Evolutionary conservation across 805 yeast genomes (phyloP).

Genomic region (Candida andamanensis): DNA sequence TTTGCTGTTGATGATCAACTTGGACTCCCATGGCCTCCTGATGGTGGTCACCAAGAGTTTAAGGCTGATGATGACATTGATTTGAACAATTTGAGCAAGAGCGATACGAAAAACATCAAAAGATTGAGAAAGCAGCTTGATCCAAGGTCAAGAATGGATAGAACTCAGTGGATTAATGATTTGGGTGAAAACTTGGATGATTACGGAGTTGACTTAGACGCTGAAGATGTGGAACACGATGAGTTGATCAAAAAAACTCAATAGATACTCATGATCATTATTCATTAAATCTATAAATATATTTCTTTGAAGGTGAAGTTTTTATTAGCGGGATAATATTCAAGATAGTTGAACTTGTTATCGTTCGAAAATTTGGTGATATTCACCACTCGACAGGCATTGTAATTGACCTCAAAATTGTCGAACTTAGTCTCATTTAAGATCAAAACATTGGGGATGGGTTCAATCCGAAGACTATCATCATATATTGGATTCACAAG

Average conservation of each 20-base stretch:
- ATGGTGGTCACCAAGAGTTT: constrained; percentile 52
- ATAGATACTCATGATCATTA: constrained; percentile 2
- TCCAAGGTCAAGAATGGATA: constrained; percentile 29
- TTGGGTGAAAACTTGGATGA: constrained; percentile 83
- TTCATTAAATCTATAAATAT: constrained; percentile 6
- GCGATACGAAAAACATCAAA: constrained; percentile 13
- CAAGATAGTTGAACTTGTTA: constrained; percentile 56
- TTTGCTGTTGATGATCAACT: constrained; percentile 51
- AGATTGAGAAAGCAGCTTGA: constrained; percentile 30
- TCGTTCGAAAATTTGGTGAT: constrained; percentile 51
- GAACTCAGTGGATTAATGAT: constrained; percentile 63
- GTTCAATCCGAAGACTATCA: constrained; percentile 63
- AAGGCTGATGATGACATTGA: constrained; percentile 16
- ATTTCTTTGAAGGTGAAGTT: constrained; percentile 14
- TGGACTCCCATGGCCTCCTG: constrained; percentile 90
- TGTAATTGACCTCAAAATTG: constrained; percentile 67
- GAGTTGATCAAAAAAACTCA: constrained; percentile 2
- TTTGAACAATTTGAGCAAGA: constrained; percentile 10
- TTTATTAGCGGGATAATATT: constrained; percentile 60
- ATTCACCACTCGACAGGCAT: constrained; percentile 77
- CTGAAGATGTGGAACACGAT: constrained; percentile 37
- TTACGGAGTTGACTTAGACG: constrained; percentile 80
- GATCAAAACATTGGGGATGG: constrained; percentile 63
- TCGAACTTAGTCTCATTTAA: constrained; percentile 72
- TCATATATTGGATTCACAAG: constrained; percentile 71